phyloP scores from a whole-genome alignment of 495 filamentous ascomycete species.

The Rostrohypoxylon terebratum region DNA sequence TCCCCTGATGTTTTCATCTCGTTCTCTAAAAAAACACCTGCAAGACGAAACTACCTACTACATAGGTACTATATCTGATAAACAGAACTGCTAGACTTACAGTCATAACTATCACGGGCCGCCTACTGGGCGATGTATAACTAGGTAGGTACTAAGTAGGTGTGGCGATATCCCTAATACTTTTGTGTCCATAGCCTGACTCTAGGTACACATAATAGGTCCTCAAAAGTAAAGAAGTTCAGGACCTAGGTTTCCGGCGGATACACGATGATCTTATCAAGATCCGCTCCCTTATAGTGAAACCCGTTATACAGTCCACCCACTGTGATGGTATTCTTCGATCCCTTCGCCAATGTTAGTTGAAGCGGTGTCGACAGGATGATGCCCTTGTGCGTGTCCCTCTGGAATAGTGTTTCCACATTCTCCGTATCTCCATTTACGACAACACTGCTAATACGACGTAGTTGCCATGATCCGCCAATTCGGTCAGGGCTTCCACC shows the following conservation, averaged over 20 bases:
- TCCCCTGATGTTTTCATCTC: too few species aligned
- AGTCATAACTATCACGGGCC: too few species aligned
- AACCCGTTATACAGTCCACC: slow-evolving; percentile 57
- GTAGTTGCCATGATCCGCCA: slow-evolving; percentile 57
- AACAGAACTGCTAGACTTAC: too few species aligned
- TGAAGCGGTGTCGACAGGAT: slow-evolving; percentile 56
- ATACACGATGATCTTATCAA: slow-evolving; percentile 60
- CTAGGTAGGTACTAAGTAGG: too few species aligned
- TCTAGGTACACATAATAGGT: background rate
- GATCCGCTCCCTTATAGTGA: slow-evolving; percentile 56
- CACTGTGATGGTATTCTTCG: slow-evolving; percentile 57
- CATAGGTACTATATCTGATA: too few species aligned
- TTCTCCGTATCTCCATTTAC: slow-evolving; percentile 53
- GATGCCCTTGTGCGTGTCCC: slow-evolving; percentile 61
- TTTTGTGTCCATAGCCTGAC: too few species aligned
- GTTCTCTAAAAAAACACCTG: too few species aligned
- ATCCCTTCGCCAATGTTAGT: slow-evolving; percentile 52
- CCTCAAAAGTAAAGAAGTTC: background rate
- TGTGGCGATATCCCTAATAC: too few species aligned
- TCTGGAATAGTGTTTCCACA: slow-evolving; percentile 56
- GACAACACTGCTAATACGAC: slow-evolving; percentile 57
- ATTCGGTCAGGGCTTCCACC: slow-evolving; percentile 57
- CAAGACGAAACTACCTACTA: too few species aligned
- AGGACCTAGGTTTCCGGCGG: slow-evolving; percentile 51
- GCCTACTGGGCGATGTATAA: too few species aligned